phyloP scores from a whole-genome alignment of 768 basidiomycete species.

The Boletus barrowsii region DNA sequence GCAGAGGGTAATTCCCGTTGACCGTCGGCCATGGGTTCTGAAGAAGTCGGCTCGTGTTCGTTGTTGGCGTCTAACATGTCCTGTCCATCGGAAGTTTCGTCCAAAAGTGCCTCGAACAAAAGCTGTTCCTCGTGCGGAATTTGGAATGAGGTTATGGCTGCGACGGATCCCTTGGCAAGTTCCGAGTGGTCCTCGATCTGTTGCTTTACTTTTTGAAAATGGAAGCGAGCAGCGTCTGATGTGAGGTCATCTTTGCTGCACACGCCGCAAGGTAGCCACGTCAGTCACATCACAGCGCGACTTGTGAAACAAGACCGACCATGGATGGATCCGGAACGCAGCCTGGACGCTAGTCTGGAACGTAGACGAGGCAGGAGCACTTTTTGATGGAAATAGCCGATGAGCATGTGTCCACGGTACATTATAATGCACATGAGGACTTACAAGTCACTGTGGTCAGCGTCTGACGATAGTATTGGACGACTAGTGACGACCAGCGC shows the following conservation, averaged over 20 bases:
- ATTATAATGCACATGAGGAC: conserved; percentile 15
- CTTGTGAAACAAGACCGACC: conserved; percentile 31
- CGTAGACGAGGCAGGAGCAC: conserved; percentile 13
- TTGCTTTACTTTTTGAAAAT: conserved; percentile 29
- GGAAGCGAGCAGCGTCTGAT: conserved; percentile 29
- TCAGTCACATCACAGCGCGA: conserved; percentile 7
- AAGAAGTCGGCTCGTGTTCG: neutral
- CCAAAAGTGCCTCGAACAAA: conserved; percentile 22
- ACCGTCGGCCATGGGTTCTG: neutral
- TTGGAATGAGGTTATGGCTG: conserved; percentile 30
- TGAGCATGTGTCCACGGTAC: conserved; percentile 11
- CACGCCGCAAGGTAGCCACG: conserved; percentile 6
- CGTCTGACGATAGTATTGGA: conserved; percentile 31
- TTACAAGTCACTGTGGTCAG: conserved; percentile 27
- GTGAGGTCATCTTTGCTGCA: conserved; percentile 17
- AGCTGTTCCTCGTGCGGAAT: conserved; percentile 4
- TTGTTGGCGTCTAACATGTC: conserved; percentile 21
- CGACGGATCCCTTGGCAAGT: conserved; percentile 26
- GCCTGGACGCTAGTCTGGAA: conserved; percentile 35
- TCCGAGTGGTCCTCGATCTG: conserved; percentile 31
- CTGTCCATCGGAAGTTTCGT: conserved; percentile 19
- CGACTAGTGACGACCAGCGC: conserved; percentile 45
- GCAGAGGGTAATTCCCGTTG: neutral
- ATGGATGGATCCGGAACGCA: conserved; percentile 34
- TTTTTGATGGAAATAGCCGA: conserved; percentile 10